Percentiles rank a stretch among this genome's conserved stretches.
Conservation (phyloP, 768 basidiomycete species). For the Dendrothele bispora region DNA sequence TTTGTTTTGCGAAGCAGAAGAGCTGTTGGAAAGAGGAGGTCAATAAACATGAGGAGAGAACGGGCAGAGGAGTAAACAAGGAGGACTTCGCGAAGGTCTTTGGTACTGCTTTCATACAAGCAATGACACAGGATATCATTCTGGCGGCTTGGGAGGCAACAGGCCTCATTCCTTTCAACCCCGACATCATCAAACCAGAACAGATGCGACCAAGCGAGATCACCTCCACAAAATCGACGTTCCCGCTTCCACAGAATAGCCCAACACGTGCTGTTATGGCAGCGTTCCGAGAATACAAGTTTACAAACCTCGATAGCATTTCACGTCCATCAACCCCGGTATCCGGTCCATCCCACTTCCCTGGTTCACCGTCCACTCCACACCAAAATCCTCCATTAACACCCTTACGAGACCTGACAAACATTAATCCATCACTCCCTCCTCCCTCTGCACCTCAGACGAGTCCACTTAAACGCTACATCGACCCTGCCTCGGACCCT, state of each 20-base stretch:
- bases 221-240: constrained; percentile 23
- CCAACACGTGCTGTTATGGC: constrained; percentile 18
- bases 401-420: too few relatives aligned
- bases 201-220: constrained; percentile 28
- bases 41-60: constrained; percentile 10
- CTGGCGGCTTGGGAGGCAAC: constrained; percentile 29
- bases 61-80: constrained; percentile 19
- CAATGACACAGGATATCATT: constrained; percentile 27
- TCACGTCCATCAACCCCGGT: too few relatives aligned
- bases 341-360: too few relatives aligned
- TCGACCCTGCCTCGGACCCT: too few relatives aligned
- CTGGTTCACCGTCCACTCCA: too few relatives aligned
- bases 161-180: constrained; percentile 29
- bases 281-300: too few relatives aligned
- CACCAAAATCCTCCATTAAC: too few relatives aligned
- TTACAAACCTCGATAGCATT: too few relatives aligned
- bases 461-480: too few relatives aligned
- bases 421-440: too few relatives aligned
- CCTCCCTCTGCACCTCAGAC: too few relatives aligned
- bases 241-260: constrained; percentile 24
- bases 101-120: constrained; percentile 18
- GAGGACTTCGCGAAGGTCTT: constrained; percentile 27
- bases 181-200: constrained; percentile 18
- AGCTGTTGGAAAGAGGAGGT: constrained; percentile 13
- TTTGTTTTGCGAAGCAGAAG: constrained; percentile 21